Evolutionary conservation across 805 yeast species (phyloP).

Genomic region (Spathaspora sp.): DNA sequence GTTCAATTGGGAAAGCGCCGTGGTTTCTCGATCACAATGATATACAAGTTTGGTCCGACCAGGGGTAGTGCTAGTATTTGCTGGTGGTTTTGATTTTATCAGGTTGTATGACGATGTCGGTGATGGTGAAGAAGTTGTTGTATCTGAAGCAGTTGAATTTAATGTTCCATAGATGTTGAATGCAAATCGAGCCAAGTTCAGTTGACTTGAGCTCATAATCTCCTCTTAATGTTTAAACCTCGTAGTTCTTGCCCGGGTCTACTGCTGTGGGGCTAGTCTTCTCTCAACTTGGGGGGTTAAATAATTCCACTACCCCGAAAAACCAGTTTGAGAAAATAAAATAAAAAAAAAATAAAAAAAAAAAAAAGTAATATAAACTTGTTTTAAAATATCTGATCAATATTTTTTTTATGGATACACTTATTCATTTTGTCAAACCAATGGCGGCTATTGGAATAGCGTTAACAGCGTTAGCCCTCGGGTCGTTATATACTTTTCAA

Average conservation of each 20-base stretch:
- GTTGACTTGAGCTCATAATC: slow-evolving; percentile 1
- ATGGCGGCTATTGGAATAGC: slow-evolving; percentile 41
- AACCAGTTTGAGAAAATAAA: not conserved
- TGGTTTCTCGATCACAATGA: slow-evolving; percentile 24
- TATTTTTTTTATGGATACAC: slow-evolving; percentile 10
- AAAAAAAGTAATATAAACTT: not conserved
- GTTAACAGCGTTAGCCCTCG: slow-evolving; percentile 41
- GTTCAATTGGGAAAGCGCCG: slow-evolving; percentile 20
- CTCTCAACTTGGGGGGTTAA: too few species aligned
- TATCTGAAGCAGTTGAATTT: slow-evolving; percentile 9
- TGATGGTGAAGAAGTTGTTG: slow-evolving; percentile 9
- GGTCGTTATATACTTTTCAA: slow-evolving; percentile 61
- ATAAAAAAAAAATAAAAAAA: not conserved
- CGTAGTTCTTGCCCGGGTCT: not conserved
- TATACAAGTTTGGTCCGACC: slow-evolving; percentile 13
- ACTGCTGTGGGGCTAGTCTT: too few species aligned
- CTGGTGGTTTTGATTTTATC: too few species aligned
- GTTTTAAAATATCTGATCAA: too few species aligned
- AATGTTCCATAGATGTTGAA: slow-evolving; percentile 53
- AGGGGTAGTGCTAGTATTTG: slow-evolving; percentile 1
- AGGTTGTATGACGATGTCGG: slow-evolving; percentile 13
- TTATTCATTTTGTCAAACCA: slow-evolving; percentile 19
- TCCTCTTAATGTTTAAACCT: not conserved
- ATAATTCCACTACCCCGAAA: not conserved
- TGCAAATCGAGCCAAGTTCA: slow-evolving; percentile 48